phyloP scores from a whole-genome alignment of 371 early-diverging fungal genomes.

The Apophysomyces variabilis region DNA sequence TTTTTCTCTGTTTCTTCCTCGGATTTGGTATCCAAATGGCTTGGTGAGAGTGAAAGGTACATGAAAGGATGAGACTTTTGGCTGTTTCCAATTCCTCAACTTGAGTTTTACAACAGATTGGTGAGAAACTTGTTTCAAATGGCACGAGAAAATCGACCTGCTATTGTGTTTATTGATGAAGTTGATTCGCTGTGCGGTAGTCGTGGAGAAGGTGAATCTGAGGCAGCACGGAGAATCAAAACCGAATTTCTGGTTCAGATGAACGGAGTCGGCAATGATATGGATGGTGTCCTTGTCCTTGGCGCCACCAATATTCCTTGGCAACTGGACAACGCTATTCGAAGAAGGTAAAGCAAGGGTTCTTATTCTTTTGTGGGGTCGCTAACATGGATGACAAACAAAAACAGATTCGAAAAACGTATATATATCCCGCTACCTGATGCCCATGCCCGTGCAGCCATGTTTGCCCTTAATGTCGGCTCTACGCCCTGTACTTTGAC shows the following conservation, averaged over 20 bases:
- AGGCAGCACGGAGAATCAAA: slow-evolving; percentile 91
- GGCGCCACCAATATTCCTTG: slow-evolving; percentile 98
- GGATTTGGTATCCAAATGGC: slow-evolving; percentile 97
- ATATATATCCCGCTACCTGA: slow-evolving; percentile 98
- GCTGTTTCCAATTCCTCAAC: no score
- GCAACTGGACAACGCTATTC: slow-evolving; percentile 93
- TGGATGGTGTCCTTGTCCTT: slow-evolving; percentile 90
- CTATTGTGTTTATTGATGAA: slow-evolving; percentile 98
- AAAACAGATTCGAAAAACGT: slow-evolving; percentile 89
- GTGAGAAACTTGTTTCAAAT: slow-evolving; percentile 94
- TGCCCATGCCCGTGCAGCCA: slow-evolving; percentile 80
- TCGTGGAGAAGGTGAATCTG: slow-evolving; percentile 95
- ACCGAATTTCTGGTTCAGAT: slow-evolving; percentile 97
- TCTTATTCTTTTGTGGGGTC: no score
- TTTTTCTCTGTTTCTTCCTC: slow-evolving; percentile 96
- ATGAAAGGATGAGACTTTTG: not conserved
- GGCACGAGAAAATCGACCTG: slow-evolving; percentile 92
- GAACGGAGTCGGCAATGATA: slow-evolving; percentile 97
- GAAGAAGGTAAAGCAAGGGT: slow-evolving; percentile 67
- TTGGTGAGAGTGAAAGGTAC: slow-evolving; percentile 95
- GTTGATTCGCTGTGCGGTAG: slow-evolving; percentile 96
- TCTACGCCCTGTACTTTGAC: slow-evolving; percentile 83
- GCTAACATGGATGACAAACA: not conserved
- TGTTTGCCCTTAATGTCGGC: slow-evolving; percentile 93
- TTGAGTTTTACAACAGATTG: slow-evolving; percentile 40